Evolutionary conservation across 139 green algal genomes (phyloP).

Genomic region (Spirogloea muscicola): DNA sequence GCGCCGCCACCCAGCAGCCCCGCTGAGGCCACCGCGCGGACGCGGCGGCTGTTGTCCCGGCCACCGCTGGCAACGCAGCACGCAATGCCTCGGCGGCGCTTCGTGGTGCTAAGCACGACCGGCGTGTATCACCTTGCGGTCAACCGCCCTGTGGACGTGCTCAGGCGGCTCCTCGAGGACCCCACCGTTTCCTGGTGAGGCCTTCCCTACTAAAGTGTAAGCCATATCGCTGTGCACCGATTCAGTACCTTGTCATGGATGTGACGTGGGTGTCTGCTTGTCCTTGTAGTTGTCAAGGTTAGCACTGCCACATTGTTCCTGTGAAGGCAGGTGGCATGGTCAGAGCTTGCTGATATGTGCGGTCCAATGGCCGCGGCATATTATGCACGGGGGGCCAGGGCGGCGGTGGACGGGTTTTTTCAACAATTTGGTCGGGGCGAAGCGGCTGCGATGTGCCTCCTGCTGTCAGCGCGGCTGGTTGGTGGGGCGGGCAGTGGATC

Average conservation of each 20-base stretch:
- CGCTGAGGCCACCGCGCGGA: too few species aligned
- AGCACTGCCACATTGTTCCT: too few species aligned
- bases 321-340: too few species aligned
- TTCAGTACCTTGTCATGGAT: too few species aligned
- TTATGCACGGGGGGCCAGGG: not conserved
- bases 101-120: constrained; percentile 74
- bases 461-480: constrained; percentile 57
- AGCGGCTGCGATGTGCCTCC: constrained; percentile 82
- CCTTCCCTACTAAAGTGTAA: too few species aligned
- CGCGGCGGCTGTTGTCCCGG: constrained; percentile 8
- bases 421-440: constrained; percentile 69
- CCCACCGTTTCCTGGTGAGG: too few species aligned
- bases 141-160: constrained; percentile 65
- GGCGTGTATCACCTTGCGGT: constrained; percentile 74
- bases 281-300: too few species aligned
- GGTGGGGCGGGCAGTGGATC: not conserved
- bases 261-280: too few species aligned
- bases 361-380: constrained; percentile 15
- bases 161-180: constrained; percentile 64
- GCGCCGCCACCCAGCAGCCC: too few species aligned
- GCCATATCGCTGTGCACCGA: too few species aligned
- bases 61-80: constrained; percentile 68
- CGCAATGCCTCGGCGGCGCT: constrained; percentile 57
- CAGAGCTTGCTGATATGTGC: too few species aligned
- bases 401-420: constrained; percentile 74